Base-by-base conservation (phyloP, 805 yeast species). In the Candida maris region DNA sequence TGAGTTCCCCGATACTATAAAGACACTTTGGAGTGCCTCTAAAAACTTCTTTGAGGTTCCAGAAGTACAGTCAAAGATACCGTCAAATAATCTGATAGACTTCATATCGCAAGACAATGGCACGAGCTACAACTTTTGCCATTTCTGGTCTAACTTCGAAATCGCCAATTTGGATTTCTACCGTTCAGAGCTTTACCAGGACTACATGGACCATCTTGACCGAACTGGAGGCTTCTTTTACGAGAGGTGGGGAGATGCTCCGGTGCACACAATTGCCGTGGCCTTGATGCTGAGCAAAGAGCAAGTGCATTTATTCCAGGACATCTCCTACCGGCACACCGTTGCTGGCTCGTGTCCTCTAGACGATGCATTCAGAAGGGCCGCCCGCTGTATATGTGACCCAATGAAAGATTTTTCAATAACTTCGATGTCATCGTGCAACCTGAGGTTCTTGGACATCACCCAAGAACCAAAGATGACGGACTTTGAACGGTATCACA, bases 211-310 rank as follows among this genome's bases (percentile, higher is more conserved):
- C 17, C 65, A 66, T 54, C 63, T 85, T 30, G 95, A 85, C 56
- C 48, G 57, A 21, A 62, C 74, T 4, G 94, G 93, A 37, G 94
- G 94, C 0, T 85, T 85, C 58, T 85, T 75, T 57, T 84, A 85
- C 55, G 93, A 86, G 63, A 70, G 96, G 47, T 87, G 95, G 95
- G 96, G 96, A 12, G 96, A 86, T 50, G 77, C 77, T 5, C 78
- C 78, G 1, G 56, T 73, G 24, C 77, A 71, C 52, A 57, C 76
- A 2, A 61, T 73, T 30, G 73, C 67, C 3, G 64, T 64, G 1
- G 56, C 71, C 7, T 44, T 62, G 25, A 52, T 68, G 35, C 46
- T 85, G 58, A 75, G 80, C 34, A 76, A 71, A 54, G 75, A 75
- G 38, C 68, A 81, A 53, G 67, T 87, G 33, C 93, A 85, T 54